These are phyloP conservation scores for Fusarium longipes DNA, from an alignment of 2,329 filamentous ascomycete species.

Conservation along the genomic window DNA sequence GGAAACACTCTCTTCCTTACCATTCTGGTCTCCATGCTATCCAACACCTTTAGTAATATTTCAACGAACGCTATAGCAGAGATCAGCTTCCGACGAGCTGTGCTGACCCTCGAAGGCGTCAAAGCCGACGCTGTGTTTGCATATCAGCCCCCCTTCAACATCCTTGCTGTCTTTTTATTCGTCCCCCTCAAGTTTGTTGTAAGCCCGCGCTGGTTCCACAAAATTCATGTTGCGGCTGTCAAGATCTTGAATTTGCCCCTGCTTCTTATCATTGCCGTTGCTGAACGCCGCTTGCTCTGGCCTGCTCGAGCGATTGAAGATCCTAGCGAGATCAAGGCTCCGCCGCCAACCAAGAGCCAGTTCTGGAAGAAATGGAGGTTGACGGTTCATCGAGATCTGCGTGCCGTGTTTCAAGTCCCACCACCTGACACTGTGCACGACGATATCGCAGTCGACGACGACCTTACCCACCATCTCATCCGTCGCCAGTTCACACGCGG, in stretches of 20 bases:
- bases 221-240: slow-evolving; percentile 83
- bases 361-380: slow-evolving; percentile 77
- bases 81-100: slow-evolving; percentile 83
- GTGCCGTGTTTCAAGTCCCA: slow-evolving; percentile 77
- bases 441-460: slow-evolving; percentile 69
- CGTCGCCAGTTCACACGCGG: slow-evolving; percentile 65
- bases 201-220: slow-evolving; percentile 88
- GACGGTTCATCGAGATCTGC: slow-evolving; percentile 76
- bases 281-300: slow-evolving; percentile 79
- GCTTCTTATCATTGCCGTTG: slow-evolving; percentile 75
- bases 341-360: slow-evolving; percentile 51
- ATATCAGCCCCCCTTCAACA: slow-evolving; percentile 86
- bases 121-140: slow-evolving; percentile 87
- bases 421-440: slow-evolving; percentile 70
- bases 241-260: slow-evolving; percentile 80
- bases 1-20: slow-evolving; percentile 92
- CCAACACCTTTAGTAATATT: slow-evolving; percentile 84
- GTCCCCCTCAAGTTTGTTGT: slow-evolving; percentile 82
- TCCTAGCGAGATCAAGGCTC: slow-evolving; percentile 33
- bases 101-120: slow-evolving; percentile 85
- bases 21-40: slow-evolving; percentile 87
- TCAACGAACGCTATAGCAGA: slow-evolving; percentile 82
- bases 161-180: slow-evolving; percentile 78
- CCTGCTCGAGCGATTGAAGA: slow-evolving; percentile 41
- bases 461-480: slow-evolving; percentile 68